These are phyloP conservation scores for Barbatosphaeria neglecta DNA, from an alignment of 495 filamentous ascomycete genomes.

Conservation along the genomic window DNA sequence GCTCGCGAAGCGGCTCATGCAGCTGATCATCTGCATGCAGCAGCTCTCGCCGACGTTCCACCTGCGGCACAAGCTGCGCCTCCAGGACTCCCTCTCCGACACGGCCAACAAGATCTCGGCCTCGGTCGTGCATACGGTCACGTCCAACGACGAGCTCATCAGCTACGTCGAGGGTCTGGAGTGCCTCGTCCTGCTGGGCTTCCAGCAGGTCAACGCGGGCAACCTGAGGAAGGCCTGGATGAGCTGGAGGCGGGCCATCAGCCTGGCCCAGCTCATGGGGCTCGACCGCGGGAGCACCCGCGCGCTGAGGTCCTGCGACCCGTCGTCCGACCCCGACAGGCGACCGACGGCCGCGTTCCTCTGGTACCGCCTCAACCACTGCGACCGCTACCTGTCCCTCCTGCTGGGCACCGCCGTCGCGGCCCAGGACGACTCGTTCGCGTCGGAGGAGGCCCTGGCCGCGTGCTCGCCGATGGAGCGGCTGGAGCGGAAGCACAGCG, in stretches of 20 bases:
- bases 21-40: conserved; percentile 36
- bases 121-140: conserved; percentile 26
- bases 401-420: conserved; percentile 30
- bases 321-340: conserved; percentile 5
- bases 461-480: conserved; percentile 15
- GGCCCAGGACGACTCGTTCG: conserved; percentile 20
- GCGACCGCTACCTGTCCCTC: conserved; percentile 22
- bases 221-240: conserved; percentile 37
- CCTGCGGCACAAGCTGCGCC: conserved; percentile 11
- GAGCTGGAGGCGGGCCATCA: conserved; percentile 25
- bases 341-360: conserved; percentile 11
- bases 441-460: conserved; percentile 14
- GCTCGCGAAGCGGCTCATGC: conserved; percentile 34
- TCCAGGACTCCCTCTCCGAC: conserved; percentile 16
- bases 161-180: conserved; percentile 34
- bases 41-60: conserved; percentile 22
- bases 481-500: conserved; percentile 21
- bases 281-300: conserved; percentile 17
- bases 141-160: conserved; percentile 38
- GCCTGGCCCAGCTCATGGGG: conserved; percentile 34
- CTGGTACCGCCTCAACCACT: conserved; percentile 23
- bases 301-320: conserved; percentile 20
- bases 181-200: conserved; percentile 20
- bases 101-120: conserved; percentile 24
- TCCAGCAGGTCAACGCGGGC: conserved; percentile 31